Conservation (phyloP, 208 protist genomes). For the Acanthamoeba triangularis region DNA sequence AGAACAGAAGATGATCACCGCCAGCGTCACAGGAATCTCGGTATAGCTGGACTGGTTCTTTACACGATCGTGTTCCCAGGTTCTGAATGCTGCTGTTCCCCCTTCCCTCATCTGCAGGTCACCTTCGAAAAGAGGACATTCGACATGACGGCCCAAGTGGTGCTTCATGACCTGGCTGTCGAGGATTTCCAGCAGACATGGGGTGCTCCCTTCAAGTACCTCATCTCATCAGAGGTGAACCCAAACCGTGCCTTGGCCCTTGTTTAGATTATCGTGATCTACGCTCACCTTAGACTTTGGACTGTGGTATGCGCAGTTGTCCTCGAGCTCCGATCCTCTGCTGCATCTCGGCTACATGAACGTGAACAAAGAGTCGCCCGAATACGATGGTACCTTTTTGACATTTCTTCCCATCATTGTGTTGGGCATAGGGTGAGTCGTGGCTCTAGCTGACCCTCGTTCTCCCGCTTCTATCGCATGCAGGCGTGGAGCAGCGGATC, state of each 20-base stretch:
- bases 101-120: not conserved
- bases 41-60: not conserved
- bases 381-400: not conserved
- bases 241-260: not conserved
- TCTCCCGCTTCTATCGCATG: not conserved
- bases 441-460: not conserved
- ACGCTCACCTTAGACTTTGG: not conserved
- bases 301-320: not conserved
- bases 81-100: not conserved
- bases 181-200: constrained; percentile 64
- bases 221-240: constrained; percentile 23
- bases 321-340: constrained; percentile 4
- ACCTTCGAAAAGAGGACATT: constrained; percentile 65
- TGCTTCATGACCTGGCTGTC: not conserved
- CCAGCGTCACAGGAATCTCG: constrained; percentile 10
- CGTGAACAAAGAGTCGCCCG: constrained; percentile 12
- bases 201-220: constrained; percentile 55
- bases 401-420: not conserved
- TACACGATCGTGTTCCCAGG: not conserved
- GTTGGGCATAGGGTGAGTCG: not conserved
- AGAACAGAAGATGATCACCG: constrained; percentile 42
- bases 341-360: constrained; percentile 68
- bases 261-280: not conserved
- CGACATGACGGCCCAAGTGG: constrained; percentile 59
- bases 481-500: constrained; percentile 25